Evolutionary conservation across 768 basidiomycete species (phyloP), one percentile per base, ranked within the genome.

Genomic region (Chalciporus piperatus): DNA sequence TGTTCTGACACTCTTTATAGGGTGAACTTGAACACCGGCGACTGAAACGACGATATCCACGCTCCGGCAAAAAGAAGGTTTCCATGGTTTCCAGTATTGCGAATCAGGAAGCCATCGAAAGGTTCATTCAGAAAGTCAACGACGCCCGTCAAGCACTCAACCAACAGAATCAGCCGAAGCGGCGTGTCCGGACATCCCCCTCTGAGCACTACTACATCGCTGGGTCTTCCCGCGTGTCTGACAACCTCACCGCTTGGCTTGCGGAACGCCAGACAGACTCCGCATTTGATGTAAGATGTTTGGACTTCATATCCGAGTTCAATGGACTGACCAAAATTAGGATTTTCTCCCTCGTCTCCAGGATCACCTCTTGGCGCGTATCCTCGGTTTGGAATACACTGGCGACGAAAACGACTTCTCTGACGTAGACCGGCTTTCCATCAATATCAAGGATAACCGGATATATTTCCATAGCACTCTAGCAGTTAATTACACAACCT

Each of bases 1-100:
- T 22, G 4, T 22, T 22, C 22, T 22, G 4, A 22, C 22, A 4
- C n/a, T 22, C 22, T 27, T 4, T 7, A 6, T 27, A 27, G 27
- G 27, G 27, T 8, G 74, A 76, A 48, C 62, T 69, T 0, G 62
- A 74, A 42, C 75, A 79, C 45, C 55, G 64, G 0, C 52, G 47
- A 0, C 48, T 70, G 9, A 79, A 79, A 54, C 59, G 58, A 0
- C 52, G 70, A 12, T 78, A 73, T 44, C 56, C 46, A 0, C 45
- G 61, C 1, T 73, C 74, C 0, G 74, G 72, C 51, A 76, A 75
- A 46, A 67, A 61, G 14, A 50, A 44, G 65, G 28, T 11, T 0
- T 62, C 17, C 40, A 57, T 16, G 38, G 33, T 4, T 10, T 28
- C 1, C 62, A 75, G 48, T 13, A 72, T 78, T 19, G 62, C 65